These are phyloP conservation scores for Leccinum fuscescens DNA, from an alignment of 1,284 basidiomycete species.

Conservation along the genomic window DNA sequence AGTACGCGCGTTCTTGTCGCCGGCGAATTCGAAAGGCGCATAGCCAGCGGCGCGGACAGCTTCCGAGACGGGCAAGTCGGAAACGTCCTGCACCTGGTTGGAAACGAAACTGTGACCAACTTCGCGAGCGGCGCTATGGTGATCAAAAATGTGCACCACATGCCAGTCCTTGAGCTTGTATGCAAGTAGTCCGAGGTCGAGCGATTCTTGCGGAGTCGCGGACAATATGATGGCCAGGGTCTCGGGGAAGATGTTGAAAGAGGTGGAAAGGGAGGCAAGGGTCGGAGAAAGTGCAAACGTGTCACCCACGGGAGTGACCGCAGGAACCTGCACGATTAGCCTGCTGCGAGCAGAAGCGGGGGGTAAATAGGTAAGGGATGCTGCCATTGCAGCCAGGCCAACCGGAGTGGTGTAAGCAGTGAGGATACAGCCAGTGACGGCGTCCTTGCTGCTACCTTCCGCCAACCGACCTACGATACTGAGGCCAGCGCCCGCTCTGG, in stretches of 20 bases:
- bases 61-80: slow-evolving; percentile 40
- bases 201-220: slow-evolving; percentile 74
- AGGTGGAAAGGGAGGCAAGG: slow-evolving; percentile 63
- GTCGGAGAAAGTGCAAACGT: slow-evolving; percentile 71
- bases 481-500: slow-evolving; percentile 84
- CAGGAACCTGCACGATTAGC: slow-evolving; percentile 77
- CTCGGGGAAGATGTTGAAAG: slow-evolving; percentile 62
- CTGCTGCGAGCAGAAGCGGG: slow-evolving; percentile 58
- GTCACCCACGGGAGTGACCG: slow-evolving; percentile 62
- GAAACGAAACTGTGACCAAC: slow-evolving; percentile 49
- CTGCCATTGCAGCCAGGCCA: slow-evolving; percentile 76
- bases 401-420: slow-evolving; percentile 76
- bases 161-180: slow-evolving; percentile 64
- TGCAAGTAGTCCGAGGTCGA: slow-evolving; percentile 68
- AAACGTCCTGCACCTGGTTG: slow-evolving; percentile 31
- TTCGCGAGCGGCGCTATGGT: slow-evolving; percentile 68
- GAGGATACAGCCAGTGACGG: slow-evolving; percentile 54
- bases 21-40: slow-evolving; percentile 65
- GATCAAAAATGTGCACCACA: slow-evolving; percentile 79
- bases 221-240: slow-evolving; percentile 79
- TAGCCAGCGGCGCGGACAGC: slow-evolving; percentile 56
- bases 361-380: slow-evolving; percentile 66
- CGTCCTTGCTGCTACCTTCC: slow-evolving; percentile 70
- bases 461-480: slow-evolving; percentile 80
- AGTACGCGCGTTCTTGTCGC: slow-evolving; percentile 56